Conservation (phyloP, 2,329 filamentous ascomycete species). For the Cordyceps cateniannulata region DNA sequence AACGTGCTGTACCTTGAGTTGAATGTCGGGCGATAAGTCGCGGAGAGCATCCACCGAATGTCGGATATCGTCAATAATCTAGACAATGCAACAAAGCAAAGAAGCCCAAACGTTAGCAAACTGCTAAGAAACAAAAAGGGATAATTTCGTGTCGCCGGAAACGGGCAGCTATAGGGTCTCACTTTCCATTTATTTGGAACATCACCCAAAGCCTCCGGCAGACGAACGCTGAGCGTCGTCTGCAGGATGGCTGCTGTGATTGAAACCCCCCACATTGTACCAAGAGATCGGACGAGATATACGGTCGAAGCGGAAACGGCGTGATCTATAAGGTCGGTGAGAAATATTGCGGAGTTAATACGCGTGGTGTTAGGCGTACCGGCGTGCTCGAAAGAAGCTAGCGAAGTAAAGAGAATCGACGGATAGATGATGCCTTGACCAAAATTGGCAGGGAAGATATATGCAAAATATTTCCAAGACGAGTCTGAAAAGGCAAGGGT, state of each 20-base stretch:
- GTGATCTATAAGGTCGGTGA: constrained; percentile 39
- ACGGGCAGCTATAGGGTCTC: constrained; percentile 23
- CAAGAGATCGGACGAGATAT: constrained; percentile 57
- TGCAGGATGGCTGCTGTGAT: constrained; percentile 57
- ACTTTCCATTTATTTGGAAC: constrained; percentile 53
- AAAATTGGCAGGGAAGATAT: constrained; percentile 51
- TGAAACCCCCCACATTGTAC: constrained; percentile 59
- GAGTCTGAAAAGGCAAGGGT: constrained; percentile 44
- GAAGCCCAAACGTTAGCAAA: constrained; percentile 4
- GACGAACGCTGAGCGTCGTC: constrained; percentile 48
- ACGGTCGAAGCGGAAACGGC: constrained; percentile 56
- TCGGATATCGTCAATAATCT: constrained; percentile 56
- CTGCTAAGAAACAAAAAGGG: neutral
- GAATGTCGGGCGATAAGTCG: constrained; percentile 48
- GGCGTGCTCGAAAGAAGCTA: constrained; percentile 56
- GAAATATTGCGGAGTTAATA: neutral
- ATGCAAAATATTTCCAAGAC: constrained; percentile 48
- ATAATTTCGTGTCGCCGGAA: neutral
- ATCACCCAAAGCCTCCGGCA: constrained; percentile 47
- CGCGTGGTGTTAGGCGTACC: constrained; percentile 32
- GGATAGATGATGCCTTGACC: constrained; percentile 57
- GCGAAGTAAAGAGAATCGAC: constrained; percentile 51
- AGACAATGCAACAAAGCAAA: neutral
- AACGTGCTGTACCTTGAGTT: constrained; percentile 48
- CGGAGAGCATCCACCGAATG: constrained; percentile 53